Evolutionary conservation across 495 filamentous ascomycete species (phyloP).

Genomic region (Chaetomium fimeti): DNA sequence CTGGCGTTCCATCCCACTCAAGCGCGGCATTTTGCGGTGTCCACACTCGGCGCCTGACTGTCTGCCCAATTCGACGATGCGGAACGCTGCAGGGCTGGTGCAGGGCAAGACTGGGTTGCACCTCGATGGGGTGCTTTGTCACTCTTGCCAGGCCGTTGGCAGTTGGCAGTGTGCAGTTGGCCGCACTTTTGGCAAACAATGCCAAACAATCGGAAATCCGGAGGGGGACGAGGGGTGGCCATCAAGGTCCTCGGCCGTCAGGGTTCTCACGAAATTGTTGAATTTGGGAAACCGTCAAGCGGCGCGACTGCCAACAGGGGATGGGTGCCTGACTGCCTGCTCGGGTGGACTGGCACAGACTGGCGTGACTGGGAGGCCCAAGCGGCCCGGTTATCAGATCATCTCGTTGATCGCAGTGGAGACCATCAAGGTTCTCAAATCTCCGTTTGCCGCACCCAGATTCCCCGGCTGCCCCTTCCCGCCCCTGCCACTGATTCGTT

Average conservation of each 20-base stretch:
- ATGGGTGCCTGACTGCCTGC: too few relatives aligned
- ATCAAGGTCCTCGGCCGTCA: slow-evolving; percentile 28
- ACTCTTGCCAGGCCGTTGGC: too few relatives aligned
- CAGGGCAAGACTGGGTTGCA: background rate
- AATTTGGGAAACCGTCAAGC: slow-evolving; percentile 5
- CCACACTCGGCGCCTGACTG: background rate
- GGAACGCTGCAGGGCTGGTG: background rate
- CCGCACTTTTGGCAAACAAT: too few relatives aligned
- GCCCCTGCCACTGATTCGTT: background rate
- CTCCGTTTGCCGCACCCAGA: background rate
- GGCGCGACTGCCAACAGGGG: background rate
- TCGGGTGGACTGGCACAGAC: too few relatives aligned
- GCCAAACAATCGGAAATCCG: too few relatives aligned
- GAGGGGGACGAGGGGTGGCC: background rate
- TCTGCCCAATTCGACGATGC: background rate
- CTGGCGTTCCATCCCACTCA: background rate
- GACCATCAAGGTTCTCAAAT: slow-evolving; percentile 31
- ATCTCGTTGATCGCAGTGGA: slow-evolving; percentile 14
- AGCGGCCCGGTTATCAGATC: slow-evolving; percentile 25
- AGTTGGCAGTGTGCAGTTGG: background rate
- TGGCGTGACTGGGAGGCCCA: too few relatives aligned
- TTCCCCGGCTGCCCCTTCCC: background rate
- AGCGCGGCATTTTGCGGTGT: background rate
- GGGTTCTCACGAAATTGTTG: slow-evolving; percentile 20
- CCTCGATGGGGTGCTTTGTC: background rate